Conservation (phyloP, 148 eudicot genomes). For the Rhododendron mucronatum region DNA sequence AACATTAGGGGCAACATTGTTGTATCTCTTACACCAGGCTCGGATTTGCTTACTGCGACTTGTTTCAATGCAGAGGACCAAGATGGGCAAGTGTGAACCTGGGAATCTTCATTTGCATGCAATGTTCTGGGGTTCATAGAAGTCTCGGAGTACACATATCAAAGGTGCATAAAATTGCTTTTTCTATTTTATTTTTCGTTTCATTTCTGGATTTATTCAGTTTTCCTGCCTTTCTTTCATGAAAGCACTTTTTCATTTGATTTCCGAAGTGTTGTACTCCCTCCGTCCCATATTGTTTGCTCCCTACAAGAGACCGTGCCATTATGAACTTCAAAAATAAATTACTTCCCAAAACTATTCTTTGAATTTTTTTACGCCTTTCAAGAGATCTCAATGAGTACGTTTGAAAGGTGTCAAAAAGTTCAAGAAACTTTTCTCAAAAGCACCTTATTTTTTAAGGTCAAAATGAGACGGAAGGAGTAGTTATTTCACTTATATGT, state of each 20-base stretch:
- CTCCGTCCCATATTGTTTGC: too few relatives aligned
- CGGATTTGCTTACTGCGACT: slow-evolving; percentile 1
- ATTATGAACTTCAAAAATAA: too few relatives aligned
- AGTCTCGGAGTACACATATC: slow-evolving; percentile 99
- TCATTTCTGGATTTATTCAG: not conserved
- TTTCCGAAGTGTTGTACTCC: not conserved
- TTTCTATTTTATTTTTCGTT: not conserved
- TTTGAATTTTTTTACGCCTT: too few relatives aligned
- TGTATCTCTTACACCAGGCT: not conserved
- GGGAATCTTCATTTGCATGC: slow-evolving; percentile 98
- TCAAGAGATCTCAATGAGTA: too few relatives aligned
- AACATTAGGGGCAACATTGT: not conserved
- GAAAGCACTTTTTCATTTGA: not conserved
- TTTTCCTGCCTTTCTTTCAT: not conserved
- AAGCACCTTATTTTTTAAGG: too few relatives aligned
- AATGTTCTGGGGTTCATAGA: slow-evolving; percentile 96
- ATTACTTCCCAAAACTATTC: too few relatives aligned
- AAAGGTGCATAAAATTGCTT: slow-evolving; percentile 48
- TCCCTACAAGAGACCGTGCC: too few relatives aligned
- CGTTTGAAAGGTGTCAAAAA: too few relatives aligned
- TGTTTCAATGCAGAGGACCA: slow-evolving; percentile 69
- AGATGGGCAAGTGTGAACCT: slow-evolving; percentile 99
- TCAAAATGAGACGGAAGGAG: too few relatives aligned
- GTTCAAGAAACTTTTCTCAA: too few relatives aligned
- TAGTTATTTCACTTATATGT: not conserved